A percentile compares a stretch with the other conserved stretches of the same genome.
These are phyloP conservation scores for Collybia nuda DNA, from an alignment of 768 basidiomycete genomes.

Conservation along the genomic window DNA sequence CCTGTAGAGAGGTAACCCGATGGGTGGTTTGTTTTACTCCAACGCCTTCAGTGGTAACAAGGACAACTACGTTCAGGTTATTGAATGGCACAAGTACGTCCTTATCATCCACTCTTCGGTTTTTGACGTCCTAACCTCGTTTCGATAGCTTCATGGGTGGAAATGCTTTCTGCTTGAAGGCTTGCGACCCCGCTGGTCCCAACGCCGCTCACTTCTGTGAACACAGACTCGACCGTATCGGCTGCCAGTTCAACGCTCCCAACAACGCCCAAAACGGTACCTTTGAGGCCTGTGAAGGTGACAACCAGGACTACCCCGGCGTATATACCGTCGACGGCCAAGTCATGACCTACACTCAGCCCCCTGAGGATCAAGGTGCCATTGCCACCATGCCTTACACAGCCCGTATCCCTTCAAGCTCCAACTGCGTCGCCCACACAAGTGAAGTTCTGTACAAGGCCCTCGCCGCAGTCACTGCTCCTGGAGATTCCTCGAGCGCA, in stretches of 20 bases:
- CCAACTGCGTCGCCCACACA: conserved; percentile 30
- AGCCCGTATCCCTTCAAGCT: conserved; percentile 33
- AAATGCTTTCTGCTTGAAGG: conserved; percentile 65
- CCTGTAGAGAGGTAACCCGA: conserved; percentile 72
- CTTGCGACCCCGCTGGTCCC: conserved; percentile 59
- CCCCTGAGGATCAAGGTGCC: conserved; percentile 33
- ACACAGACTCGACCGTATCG: conserved; percentile 75
- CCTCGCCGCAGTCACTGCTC: conserved; percentile 13
- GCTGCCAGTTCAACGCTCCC: conserved; percentile 73
- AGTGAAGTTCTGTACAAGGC: conserved; percentile 29
- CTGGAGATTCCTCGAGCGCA: too few relatives aligned
- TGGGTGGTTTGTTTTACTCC: conserved; percentile 71
- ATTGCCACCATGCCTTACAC: conserved; percentile 39
- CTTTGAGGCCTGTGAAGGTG: conserved; percentile 67
- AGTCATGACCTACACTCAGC: conserved; percentile 39
- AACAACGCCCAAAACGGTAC: conserved; percentile 54
- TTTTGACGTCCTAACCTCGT: not conserved
- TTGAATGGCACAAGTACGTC: conserved; percentile 67
- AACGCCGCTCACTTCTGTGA: conserved; percentile 57
- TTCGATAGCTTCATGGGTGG: conserved; percentile 74
- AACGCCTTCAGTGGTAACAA: conserved; percentile 47
- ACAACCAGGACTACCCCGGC: conserved; percentile 64
- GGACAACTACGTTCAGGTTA: conserved; percentile 49
- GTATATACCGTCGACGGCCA: conserved; percentile 37
- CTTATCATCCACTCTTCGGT: not conserved